These are phyloP conservation scores for Moniliophthora roreri DNA, from an alignment of 1,284 basidiomycete species.

Conservation along the genomic window DNA sequence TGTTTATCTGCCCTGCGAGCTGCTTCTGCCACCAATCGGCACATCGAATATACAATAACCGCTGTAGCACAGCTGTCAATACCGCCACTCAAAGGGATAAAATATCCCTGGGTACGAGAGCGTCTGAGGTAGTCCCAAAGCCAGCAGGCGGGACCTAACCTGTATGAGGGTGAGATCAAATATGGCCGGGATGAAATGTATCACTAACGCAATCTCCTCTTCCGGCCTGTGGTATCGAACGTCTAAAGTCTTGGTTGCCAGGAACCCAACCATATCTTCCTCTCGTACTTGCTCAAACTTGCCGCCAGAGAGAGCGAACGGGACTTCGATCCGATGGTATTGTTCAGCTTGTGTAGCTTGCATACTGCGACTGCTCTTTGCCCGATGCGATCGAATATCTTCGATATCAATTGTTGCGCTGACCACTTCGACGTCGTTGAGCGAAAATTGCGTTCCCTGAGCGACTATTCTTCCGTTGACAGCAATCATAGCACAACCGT, in stretches of 20 bases:
- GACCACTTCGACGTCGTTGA: constrained; percentile 94
- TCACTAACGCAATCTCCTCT: constrained; percentile 93
- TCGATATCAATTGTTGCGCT: constrained; percentile 95
- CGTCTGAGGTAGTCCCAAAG: constrained; percentile 98
- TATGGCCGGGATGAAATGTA: neutral
- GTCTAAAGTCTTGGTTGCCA: constrained; percentile 45
- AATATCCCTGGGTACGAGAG: constrained; percentile 94
- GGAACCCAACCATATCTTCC: constrained; percentile 50
- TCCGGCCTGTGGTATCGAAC: constrained; percentile 87
- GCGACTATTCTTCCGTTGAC: constrained; percentile 92
- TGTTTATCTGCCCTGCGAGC: constrained; percentile 74
- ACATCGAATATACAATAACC: constrained; percentile 96
- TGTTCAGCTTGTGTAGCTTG: constrained; percentile 79
- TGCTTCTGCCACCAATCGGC: constrained; percentile 82
- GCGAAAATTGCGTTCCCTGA: constrained; percentile 95
- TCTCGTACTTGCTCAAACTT: constrained; percentile 64
- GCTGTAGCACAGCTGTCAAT: constrained; percentile 98
- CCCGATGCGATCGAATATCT: constrained; percentile 88
- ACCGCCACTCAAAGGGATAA: constrained; percentile 93
- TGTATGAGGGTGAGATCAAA: constrained; percentile 31
- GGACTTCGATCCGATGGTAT: constrained; percentile 79
- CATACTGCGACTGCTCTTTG: constrained; percentile 81
- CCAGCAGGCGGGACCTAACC: constrained; percentile 97
- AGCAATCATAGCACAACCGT: constrained; percentile 95
- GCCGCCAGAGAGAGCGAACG: constrained; percentile 73